Evolutionary conservation across 768 basidiomycete genomes (phyloP).

Genomic region (Mycena capillaripes): DNA sequence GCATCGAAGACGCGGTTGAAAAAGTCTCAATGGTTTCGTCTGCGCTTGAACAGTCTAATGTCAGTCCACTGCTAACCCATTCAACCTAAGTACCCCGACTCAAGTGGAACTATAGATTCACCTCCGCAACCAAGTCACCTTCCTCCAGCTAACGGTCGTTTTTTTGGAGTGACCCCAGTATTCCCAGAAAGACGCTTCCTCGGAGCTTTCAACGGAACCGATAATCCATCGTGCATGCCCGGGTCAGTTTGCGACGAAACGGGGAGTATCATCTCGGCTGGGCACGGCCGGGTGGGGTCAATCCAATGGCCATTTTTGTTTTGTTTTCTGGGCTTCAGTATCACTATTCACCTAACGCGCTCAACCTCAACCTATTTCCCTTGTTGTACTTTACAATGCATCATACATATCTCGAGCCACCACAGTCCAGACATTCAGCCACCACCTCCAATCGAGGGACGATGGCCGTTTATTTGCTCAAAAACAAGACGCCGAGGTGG

Average conservation of each 20-base stretch:
- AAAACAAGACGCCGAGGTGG: no score
- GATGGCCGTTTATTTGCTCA: no score
- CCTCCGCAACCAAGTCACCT: constrained; percentile 6
- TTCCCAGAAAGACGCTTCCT: neutral
- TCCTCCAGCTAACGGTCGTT: constrained; percentile 16
- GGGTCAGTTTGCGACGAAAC: neutral
- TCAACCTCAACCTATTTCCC: no score
- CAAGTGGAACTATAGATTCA: neutral
- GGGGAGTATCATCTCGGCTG: neutral
- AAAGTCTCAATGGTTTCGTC: neutral
- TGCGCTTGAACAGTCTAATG: neutral
- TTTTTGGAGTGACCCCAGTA: constrained; percentile 30
- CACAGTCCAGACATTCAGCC: no score
- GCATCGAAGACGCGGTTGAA: neutral
- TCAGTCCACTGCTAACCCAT: neutral
- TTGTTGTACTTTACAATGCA: no score
- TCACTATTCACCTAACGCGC: no score
- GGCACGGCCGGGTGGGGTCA: constrained; percentile 13
- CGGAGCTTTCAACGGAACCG: no score
- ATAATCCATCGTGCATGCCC: no score
- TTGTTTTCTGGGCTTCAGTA: no score
- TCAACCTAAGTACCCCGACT: neutral
- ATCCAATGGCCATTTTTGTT: neutral
- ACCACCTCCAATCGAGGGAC: no score
- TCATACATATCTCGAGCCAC: no score